Percentiles rank a stretch among this genome's conserved stretches.
phyloP scores from a whole-genome alignment of 768 basidiomycete species.

The Cystobasidium onofrii region DNA sequence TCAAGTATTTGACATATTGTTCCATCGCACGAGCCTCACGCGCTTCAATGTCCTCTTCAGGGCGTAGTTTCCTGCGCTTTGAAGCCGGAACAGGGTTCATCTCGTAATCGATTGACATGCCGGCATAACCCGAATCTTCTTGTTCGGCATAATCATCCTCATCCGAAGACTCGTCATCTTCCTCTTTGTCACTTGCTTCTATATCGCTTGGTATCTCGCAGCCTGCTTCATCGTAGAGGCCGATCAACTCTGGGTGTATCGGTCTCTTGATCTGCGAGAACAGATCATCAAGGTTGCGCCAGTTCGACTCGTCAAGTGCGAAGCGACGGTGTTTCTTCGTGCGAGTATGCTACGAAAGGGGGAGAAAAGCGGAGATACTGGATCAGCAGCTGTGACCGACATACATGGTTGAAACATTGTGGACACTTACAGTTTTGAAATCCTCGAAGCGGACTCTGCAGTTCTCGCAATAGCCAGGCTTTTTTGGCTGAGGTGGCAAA shows the following conservation, averaged over 20 bases:
- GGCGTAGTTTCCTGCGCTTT: not conserved
- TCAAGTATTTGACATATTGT: not conserved
- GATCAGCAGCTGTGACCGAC: not conserved
- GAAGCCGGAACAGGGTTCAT: not conserved
- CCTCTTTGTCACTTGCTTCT: conserved; percentile 9
- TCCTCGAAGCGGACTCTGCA: conserved; percentile 83
- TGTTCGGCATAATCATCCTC: not conserved
- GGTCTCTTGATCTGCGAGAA: conserved; percentile 54
- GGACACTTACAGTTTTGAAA: conserved; percentile 61
- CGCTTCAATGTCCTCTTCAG: not conserved
- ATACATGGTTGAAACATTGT: not conserved
- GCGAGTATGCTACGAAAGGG: conserved; percentile 65
- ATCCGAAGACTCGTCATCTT: not conserved
- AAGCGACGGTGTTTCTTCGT: conserved; percentile 72
- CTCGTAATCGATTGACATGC: conserved; percentile 22
- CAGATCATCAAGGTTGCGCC: conserved; percentile 65
- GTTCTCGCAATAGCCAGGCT: conserved; percentile 96
- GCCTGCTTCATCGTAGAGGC: conserved; percentile 3
- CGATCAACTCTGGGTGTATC: not conserved
- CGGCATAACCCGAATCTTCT: conserved; percentile 25
- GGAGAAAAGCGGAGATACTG: conserved; percentile 8
- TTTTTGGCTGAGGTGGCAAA: conserved; percentile 62
- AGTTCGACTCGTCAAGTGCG: conserved; percentile 68
- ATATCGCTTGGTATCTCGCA: conserved; percentile 10
- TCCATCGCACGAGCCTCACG: not conserved